Evolutionary conservation across 768 basidiomycete genomes (phyloP), one percentile per base, ranked within the genome.

Genomic region (Naematelia aurantialba): DNA sequence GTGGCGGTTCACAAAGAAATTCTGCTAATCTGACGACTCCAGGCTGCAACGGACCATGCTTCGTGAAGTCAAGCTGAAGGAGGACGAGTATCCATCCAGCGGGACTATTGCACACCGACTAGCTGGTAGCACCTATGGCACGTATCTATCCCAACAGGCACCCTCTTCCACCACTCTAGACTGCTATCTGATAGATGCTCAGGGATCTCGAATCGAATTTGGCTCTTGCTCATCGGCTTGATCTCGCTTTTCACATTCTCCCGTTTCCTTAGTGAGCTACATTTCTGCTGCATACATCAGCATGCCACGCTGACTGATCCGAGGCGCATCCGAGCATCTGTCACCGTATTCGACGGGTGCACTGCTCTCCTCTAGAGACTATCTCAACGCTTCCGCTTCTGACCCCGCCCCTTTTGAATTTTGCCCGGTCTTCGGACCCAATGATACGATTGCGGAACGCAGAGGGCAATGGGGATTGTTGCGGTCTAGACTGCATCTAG

Each of bases 391-490:
- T 25, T 78, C 78, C 3, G 61, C 68, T 21, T 77, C 83, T 30
- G 79, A 83, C 55, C 78, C 78, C 27, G 72, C 78, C 55, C 94
- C 94, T 0, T 99, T 99, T 76, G 79, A 81, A 1, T 99, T 98
- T 76, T 99, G 94, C 74, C 94, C 94, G 0, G 82, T 85, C 1
- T 89, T 88, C 73, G 89, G 90, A 1, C 86, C 87, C 1, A 84
- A 84, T 1, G 94, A 98, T 76, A 81, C 81, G 45, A 80, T 97
- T 39, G 89, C 85, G 0, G 78, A 80, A 46, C 87, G 87, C 77
- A 91, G 96, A 73, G 89, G 92, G 17, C 81, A 86, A 4, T 80
- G 86, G 62, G 79, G 83, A 1, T 82, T 97, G 17, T 81, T 89
- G 17, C 86, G 87, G 78, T 89, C 84, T 59, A 79, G 89, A 52